Evolutionary conservation across 495 filamentous ascomycete species (phyloP).

Genomic region (Aspergillus wentii): DNA sequence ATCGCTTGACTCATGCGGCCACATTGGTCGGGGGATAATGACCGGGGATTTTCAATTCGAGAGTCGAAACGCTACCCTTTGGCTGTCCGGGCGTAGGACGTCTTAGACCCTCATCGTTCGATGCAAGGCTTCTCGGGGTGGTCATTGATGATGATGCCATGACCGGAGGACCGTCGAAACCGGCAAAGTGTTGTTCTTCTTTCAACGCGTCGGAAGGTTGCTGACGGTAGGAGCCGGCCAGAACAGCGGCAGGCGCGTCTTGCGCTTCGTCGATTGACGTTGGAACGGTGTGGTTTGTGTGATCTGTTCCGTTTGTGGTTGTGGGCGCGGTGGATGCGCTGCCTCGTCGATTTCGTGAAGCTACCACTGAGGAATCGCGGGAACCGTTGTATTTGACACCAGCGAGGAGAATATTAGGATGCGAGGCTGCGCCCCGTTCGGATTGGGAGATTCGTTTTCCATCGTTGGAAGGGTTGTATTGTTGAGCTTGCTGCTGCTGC

Average conservation of each 20-base stretch:
- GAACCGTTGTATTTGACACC: conserved; percentile 17
- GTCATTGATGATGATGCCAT: neutral
- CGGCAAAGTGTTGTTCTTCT: neutral
- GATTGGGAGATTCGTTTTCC: conserved; percentile 18
- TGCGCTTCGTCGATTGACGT: conserved; percentile 32
- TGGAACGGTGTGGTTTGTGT: conserved; percentile 27
- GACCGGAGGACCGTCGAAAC: neutral
- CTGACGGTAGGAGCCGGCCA: conserved; percentile 2
- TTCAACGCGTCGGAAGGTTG: neutral
- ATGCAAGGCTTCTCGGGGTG: neutral
- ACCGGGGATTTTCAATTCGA: conserved; percentile 37
- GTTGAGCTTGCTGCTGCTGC: conserved; percentile 17
- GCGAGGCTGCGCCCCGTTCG: conserved; percentile 13
- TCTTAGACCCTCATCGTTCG: conserved; percentile 5
- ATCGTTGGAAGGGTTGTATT: conserved; percentile 10
- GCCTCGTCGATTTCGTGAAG: conserved; percentile 26
- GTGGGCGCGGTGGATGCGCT: conserved; percentile 37
- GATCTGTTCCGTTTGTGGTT: conserved; percentile 30
- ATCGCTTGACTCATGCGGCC: conserved; percentile 18
- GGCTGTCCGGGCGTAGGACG: conserved; percentile 13
- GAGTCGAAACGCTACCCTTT: conserved; percentile 24
- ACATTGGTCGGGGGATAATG: conserved; percentile 31
- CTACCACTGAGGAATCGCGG: conserved; percentile 20
- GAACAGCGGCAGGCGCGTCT: conserved; percentile 7
- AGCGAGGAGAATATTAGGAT: conserved; percentile 14